A percentile compares a stretch with the other conserved stretches of the same genome.
phyloP scores from a whole-genome alignment of 2,329 filamentous ascomycete species.

The Aspergillus sp. region DNA sequence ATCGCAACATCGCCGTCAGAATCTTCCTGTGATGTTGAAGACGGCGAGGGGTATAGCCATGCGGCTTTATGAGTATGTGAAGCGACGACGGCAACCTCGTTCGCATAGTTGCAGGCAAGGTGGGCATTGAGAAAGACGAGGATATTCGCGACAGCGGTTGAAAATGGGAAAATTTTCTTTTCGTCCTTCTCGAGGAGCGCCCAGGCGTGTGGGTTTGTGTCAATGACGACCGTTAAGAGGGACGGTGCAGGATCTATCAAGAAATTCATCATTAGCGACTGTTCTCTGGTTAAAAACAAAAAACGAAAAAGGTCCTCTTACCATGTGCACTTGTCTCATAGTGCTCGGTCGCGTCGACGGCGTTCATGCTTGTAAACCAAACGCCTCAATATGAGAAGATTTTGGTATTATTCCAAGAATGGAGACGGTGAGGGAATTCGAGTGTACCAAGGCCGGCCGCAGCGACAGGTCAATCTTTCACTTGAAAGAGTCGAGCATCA shows the following conservation, averaged over 20 bases:
- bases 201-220: slow-evolving; percentile 97
- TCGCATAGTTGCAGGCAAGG: slow-evolving; percentile 87
- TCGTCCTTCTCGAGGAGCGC: slow-evolving; percentile 61
- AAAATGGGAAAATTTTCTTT: slow-evolving; percentile 68
- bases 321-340: slow-evolving; percentile 50
- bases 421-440: not conserved
- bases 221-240: slow-evolving; percentile 84
- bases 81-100: slow-evolving; percentile 88
- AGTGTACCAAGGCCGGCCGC: not conserved
- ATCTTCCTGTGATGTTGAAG: slow-evolving; percentile 13
- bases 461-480: not conserved
- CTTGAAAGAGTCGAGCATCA: slow-evolving; percentile 3
- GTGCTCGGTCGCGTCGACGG: slow-evolving; percentile 62
- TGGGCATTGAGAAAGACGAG: slow-evolving; percentile 97
- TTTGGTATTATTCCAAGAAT: not conserved
- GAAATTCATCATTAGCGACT: not conserved
- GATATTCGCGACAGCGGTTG: slow-evolving; percentile 80
- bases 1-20: slow-evolving; percentile 59
- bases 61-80: slow-evolving; percentile 81
- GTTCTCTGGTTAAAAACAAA: too few relatives aligned
- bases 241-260: slow-evolving; percentile 65
- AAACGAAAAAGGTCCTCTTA: slow-evolving; percentile 20
- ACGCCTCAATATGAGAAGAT: not conserved
- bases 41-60: slow-evolving; percentile 78
- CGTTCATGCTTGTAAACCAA: slow-evolving; percentile 54